Conservation (phyloP, 352 stramenopile species). For the Thraustochytrium sp. region DNA sequence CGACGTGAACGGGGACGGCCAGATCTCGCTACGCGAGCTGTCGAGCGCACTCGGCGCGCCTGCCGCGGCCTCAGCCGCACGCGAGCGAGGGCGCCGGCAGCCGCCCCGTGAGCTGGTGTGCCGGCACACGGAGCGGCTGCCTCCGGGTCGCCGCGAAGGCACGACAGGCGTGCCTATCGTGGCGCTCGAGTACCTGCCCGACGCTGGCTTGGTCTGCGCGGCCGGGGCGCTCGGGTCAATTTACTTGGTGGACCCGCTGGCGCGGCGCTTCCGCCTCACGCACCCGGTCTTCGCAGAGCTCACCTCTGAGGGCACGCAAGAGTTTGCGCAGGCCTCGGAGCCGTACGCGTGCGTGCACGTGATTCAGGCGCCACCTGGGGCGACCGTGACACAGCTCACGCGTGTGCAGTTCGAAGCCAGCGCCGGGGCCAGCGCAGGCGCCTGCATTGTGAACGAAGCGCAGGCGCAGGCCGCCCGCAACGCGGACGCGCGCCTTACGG, state of each 20-base stretch:
- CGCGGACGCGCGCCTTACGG: neutral
- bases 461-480: neutral
- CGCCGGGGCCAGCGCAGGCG: neutral
- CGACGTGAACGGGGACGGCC: slow-evolving; percentile 3
- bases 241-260: slow-evolving; percentile 25
- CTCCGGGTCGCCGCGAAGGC: too few species aligned
- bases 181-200: neutral
- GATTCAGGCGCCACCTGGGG: neutral
- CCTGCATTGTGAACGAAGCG: neutral
- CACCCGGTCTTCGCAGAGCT: slow-evolving; percentile 3
- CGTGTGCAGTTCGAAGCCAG: neutral
- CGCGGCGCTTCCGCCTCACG: slow-evolving; percentile 4
- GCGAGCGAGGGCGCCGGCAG: too few species aligned
- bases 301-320: neutral
- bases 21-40: slow-evolving; percentile 28
- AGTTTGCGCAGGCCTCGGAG: neutral
- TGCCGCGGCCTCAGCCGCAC: too few species aligned
- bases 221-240: neutral
- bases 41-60: neutral
- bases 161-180: neutral
- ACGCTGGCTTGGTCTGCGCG: neutral
- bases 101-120: neutral
- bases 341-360: neutral
- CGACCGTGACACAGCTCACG: neutral
- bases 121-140: neutral